A percentile compares a stretch with the other conserved stretches of the same genome.
These are phyloP conservation scores for Fonsecaea pugnacius DNA, from an alignment of 2,329 filamentous ascomycete genomes.

Conservation along the genomic window DNA sequence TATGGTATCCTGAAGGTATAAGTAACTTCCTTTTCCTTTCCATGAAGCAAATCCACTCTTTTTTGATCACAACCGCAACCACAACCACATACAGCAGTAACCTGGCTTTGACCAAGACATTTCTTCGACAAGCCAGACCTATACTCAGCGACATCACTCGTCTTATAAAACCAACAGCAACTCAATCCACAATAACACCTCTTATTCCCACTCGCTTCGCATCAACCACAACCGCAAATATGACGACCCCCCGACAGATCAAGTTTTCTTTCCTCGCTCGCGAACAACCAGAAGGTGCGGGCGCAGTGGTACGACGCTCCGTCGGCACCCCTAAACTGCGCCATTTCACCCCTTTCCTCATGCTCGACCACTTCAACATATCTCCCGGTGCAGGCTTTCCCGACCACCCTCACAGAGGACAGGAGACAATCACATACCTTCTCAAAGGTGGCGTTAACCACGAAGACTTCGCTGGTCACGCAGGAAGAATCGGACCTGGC, in stretches of 20 bases:
- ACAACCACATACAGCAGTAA: slow-evolving; percentile 27
- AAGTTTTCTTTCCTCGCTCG: slow-evolving; percentile 80
- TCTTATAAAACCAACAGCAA: slow-evolving; percentile 11
- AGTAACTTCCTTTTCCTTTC: slow-evolving; percentile 20
- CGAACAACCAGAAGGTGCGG: slow-evolving; percentile 85
- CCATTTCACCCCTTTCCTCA: slow-evolving; percentile 90
- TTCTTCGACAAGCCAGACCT: slow-evolving; percentile 29
- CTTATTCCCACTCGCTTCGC: slow-evolving; percentile 14
- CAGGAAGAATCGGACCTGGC: slow-evolving; percentile 80
- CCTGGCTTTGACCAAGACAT: slow-evolving; percentile 28
- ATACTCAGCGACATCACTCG: slow-evolving; percentile 20
- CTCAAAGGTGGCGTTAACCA: slow-evolving; percentile 85
- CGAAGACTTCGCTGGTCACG: slow-evolving; percentile 86
- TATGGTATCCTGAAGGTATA: slow-evolving; percentile 22
- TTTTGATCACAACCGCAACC: slow-evolving; percentile 32
- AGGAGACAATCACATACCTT: slow-evolving; percentile 89
- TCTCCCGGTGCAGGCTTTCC: slow-evolving; percentile 83
- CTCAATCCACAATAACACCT: slow-evolving; percentile 13
- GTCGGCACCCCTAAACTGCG: slow-evolving; percentile 82
- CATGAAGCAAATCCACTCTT: slow-evolving; percentile 26
- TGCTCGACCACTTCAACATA: slow-evolving; percentile 92
- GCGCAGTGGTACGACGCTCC: slow-evolving; percentile 82
- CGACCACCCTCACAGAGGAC: slow-evolving; percentile 81
- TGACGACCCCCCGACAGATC: slow-evolving; percentile 74
- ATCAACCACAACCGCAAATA: slow-evolving; percentile 51